Conservation (phyloP, 192 early-diverging fungal species). For the Coemansia sp. region DNA sequence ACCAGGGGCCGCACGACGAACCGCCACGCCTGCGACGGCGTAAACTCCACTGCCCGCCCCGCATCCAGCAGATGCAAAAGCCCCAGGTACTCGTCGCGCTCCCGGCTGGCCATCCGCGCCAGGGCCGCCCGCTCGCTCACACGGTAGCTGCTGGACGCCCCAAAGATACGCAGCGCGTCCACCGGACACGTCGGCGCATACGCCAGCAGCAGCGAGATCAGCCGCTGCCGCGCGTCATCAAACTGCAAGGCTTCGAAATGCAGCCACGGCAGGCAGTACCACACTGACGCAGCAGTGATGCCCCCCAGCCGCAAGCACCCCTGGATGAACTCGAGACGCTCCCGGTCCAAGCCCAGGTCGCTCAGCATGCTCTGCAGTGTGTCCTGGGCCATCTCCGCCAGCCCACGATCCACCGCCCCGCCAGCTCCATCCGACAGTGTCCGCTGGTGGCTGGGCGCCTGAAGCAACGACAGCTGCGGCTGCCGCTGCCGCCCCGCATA, state of each 20-base stretch:
- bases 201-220: constrained; percentile 20
- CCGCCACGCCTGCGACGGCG: constrained; percentile 26
- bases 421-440: not conserved
- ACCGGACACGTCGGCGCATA: constrained; percentile 22
- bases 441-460: not conserved
- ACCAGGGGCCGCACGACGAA: constrained; percentile 22
- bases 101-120: not conserved
- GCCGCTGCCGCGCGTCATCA: constrained; percentile 21
- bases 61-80: not conserved
- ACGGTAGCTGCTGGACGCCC: not conserved
- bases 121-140: constrained; percentile 1
- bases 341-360: constrained; percentile 20
- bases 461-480: too few species aligned
- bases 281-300: constrained; percentile 22
- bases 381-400: constrained; percentile 4
- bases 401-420: not conserved
- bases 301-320: constrained; percentile 15
- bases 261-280: constrained; percentile 27
- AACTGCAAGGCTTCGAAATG: constrained; percentile 31
- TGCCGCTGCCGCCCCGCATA: constrained; percentile 2
- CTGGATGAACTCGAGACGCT: constrained; percentile 25
- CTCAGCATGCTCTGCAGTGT: constrained; percentile 12
- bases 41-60: not conserved
- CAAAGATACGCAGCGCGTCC: constrained; percentile 10
- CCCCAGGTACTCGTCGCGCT: constrained; percentile 9